A percentile compares a stretch with the other conserved stretches of the same genome.
Conservation (phyloP, 352 stramenopile genomes). For the Pythium phragmitis region DNA sequence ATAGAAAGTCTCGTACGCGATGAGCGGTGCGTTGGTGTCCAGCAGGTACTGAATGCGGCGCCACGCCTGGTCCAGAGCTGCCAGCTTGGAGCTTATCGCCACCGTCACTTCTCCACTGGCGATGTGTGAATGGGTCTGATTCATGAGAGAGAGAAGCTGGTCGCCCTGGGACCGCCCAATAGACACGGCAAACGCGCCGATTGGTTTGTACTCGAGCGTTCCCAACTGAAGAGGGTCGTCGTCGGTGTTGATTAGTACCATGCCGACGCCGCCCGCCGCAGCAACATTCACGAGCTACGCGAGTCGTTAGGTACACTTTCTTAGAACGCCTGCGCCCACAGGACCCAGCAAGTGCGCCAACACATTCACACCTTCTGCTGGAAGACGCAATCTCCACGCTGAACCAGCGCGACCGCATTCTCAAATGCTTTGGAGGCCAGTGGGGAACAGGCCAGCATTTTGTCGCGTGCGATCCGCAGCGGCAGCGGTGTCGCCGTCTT, state of each 20-base stretch:
- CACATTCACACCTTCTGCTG: constrained; percentile 20
- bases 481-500: neutral
- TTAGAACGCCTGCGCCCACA: too few relatives aligned
- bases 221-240: constrained; percentile 16
- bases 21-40: constrained; percentile 16
- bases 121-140: neutral
- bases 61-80: constrained; percentile 8
- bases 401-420: constrained; percentile 15
- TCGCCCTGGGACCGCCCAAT: constrained; percentile 13
- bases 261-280: constrained; percentile 6
- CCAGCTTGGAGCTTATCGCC: neutral
- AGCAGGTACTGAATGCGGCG: constrained; percentile 15
- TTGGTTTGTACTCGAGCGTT: constrained; percentile 15
- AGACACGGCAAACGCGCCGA: constrained; percentile 14
- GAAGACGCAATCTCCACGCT: constrained; percentile 19
- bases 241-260: constrained; percentile 25
- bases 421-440: neutral
- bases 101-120: neutral
- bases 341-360: neutral
- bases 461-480: neutral
- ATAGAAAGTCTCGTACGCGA: constrained; percentile 20
- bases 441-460: neutral
- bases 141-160: neutral
- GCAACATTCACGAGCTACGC: constrained; percentile 20
- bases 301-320: neutral